Percentiles rank a stretch among this genome's conserved stretches.
These are phyloP conservation scores for Pedinophyceae sp. DNA, from an alignment of 139 green algal species.

Conservation along the genomic window DNA sequence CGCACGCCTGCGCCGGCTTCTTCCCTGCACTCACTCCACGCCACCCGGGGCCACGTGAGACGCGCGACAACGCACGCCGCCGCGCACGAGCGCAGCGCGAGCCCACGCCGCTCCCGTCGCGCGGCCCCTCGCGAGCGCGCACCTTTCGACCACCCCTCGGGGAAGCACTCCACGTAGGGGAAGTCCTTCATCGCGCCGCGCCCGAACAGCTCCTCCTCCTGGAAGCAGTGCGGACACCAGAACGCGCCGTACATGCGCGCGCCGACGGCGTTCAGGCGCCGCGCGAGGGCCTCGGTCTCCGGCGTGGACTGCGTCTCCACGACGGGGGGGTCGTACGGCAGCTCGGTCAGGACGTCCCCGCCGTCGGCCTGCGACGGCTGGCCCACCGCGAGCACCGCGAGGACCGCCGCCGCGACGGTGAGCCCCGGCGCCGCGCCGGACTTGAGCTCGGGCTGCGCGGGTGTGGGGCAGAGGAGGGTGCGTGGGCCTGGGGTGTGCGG, in stretches of 20 bases:
- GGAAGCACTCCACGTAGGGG: conserved; percentile 97
- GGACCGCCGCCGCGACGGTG: conserved; percentile 12
- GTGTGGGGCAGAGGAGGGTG: too few species aligned
- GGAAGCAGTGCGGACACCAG: conserved; percentile 92
- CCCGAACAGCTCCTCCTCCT: conserved; percentile 85
- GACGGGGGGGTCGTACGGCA: conserved; percentile 12
- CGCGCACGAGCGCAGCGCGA: not conserved
- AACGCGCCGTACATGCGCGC: conserved; percentile 96
- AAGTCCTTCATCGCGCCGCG: conserved; percentile 61
- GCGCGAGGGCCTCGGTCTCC: conserved; percentile 27
- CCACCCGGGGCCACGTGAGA: not conserved
- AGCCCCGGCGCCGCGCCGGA: not conserved
- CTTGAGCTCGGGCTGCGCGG: too few species aligned
- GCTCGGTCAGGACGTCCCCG: not conserved
- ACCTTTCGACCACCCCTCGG: conserved; percentile 49
- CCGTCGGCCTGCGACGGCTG: conserved; percentile 4
- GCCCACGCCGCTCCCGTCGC: not conserved
- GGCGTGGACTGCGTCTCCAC: conserved; percentile 17
- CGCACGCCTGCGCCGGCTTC: conserved; percentile 45
- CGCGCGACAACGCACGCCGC: not conserved
- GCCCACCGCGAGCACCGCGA: conserved; percentile 8
- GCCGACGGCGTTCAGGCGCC: conserved; percentile 43
- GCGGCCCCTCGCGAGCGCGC: not conserved
- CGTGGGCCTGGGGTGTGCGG: conserved; percentile 9
- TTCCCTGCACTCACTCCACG: conserved; percentile 11